Evolutionary conservation across 768 basidiomycete genomes (phyloP).

Genomic region (Roridomyces roridus): DNA sequence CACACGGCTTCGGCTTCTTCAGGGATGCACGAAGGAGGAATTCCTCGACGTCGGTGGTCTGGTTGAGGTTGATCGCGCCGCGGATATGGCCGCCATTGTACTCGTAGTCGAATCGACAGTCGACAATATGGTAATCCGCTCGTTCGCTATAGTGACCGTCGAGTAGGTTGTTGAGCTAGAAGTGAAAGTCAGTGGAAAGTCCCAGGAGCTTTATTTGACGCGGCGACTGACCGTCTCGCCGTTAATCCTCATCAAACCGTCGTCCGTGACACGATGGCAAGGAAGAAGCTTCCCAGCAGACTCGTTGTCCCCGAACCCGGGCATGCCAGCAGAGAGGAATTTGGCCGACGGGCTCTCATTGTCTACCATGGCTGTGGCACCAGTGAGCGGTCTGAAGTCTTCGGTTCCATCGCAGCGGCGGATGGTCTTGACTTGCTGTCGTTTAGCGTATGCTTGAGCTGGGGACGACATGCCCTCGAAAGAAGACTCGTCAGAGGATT

Average conservation of each 20-base stretch:
- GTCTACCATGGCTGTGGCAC: slow-evolving; percentile 59
- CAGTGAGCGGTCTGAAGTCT: slow-evolving; percentile 78
- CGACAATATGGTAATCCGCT: slow-evolving; percentile 79
- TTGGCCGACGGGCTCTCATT: slow-evolving; percentile 66
- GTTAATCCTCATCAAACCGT: slow-evolving; percentile 92
- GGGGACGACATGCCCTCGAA: slow-evolving; percentile 80
- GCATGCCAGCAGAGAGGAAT: slow-evolving; percentile 65
- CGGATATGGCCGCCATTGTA: slow-evolving; percentile 92
- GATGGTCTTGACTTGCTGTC: slow-evolving; percentile 79
- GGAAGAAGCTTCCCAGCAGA: slow-evolving; percentile 92
- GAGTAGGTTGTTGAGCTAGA: slow-evolving; percentile 78
- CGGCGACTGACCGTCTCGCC: slow-evolving; percentile 77
- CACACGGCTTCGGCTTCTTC: slow-evolving; percentile 66
- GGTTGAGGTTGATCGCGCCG: slow-evolving; percentile 92
- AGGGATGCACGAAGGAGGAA: slow-evolving; percentile 68
- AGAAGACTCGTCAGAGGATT: slow-evolving; percentile 59
- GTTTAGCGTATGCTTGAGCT: slow-evolving; percentile 79
- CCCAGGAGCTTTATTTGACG: too few species aligned
- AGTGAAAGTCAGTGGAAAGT: slow-evolving; percentile 17
- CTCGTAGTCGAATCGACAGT: slow-evolving; percentile 98
- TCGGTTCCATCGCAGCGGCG: slow-evolving; percentile 84
- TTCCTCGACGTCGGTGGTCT: slow-evolving; percentile 78
- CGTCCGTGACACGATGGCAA: slow-evolving; percentile 92
- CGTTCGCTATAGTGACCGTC: slow-evolving; percentile 72
- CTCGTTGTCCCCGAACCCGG: slow-evolving; percentile 94